Evolutionary conservation across 257 asterid species (phyloP), one percentile per base, ranked within the genome.

Genomic region (Penstemon barbatus): DNA sequence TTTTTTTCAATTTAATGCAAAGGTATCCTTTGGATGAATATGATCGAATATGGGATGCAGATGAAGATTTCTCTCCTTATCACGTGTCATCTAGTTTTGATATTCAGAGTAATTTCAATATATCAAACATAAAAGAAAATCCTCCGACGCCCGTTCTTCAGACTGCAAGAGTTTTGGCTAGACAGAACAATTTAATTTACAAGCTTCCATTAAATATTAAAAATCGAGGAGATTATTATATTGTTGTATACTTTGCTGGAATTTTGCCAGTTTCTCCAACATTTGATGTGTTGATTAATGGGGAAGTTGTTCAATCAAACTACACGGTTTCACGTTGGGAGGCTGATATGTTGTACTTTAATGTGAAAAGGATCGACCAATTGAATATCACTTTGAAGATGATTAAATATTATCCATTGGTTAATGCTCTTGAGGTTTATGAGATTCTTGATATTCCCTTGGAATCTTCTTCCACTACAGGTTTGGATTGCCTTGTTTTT

Each of bases 11-110:
- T 15, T 43, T 39, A 49, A 61, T 73, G 25, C 12, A 63, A 63
- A 91, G 98, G 96, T 92, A 88, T 80, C 98, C 97, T 25, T 52
- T 90, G 62, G 98, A 92, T 63, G 83, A 75, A 65, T 92, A 83
- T 48, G 98, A 92, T 64, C 81, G 97, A 75, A 82, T 92, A 61
- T 92, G 97, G 98, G 98, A 88, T 52, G 89, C 91, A 2, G 98
- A 92, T 46, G 82, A 83, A 72, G 95, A 92, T 79, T 92, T 73
- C 83, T 85, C 91, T 5, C 98, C 98, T 33, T 83, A 68, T 73
- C 98, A 92, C 33, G 89, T 90, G 5, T 92, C 98, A 3, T 72
- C 93, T 63, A 85, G 95, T 25, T 86, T 92, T 38, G 89, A 87
- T 71, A 58, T 85, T 52, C 85, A 83, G 55, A 83, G 79, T 40